Conservation (phyloP, 208 protist species). For the Blastocrithidia nonstop region DNA sequence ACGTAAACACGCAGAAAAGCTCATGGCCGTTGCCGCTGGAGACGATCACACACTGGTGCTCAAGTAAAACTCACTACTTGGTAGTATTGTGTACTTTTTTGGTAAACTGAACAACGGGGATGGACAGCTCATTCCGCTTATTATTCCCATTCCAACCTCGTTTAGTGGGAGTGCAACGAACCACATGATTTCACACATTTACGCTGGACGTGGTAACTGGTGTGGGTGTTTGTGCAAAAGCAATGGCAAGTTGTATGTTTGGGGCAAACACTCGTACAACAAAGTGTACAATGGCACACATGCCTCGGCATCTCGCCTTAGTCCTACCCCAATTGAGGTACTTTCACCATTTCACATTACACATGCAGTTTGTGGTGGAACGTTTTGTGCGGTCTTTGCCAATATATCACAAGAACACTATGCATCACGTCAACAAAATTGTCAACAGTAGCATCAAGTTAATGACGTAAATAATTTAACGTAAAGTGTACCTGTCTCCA, state of each 20-base stretch:
- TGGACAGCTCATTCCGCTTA: conserved; percentile 27
- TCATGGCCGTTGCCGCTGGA: conserved; percentile 41
- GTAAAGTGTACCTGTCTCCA: too few relatives aligned
- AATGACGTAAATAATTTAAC: too few relatives aligned
- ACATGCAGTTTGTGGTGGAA: conserved; percentile 25
- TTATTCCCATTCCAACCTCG: conserved; percentile 21
- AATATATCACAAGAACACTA: conserved; percentile 3
- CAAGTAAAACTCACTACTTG: conserved; percentile 30
- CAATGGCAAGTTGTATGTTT: conserved; percentile 34
- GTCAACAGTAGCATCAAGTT: background rate
- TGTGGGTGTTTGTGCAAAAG: conserved; percentile 17
- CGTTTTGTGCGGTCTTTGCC: conserved; percentile 40
- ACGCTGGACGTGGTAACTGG: conserved; percentile 35
- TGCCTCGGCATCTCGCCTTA: conserved; percentile 9
- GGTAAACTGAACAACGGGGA: conserved; percentile 41
- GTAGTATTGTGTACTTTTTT: conserved; percentile 66
- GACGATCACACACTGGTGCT: conserved; percentile 69
- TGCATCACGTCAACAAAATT: background rate
- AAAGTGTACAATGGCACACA: conserved; percentile 37
- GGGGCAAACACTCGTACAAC: conserved; percentile 47
- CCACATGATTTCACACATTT: conserved; percentile 11
- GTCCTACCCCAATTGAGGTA: conserved; percentile 13
- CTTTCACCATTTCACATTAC: conserved; percentile 16
- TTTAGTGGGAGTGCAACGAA: background rate
- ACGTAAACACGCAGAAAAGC: conserved; percentile 28